phyloP scores from a whole-genome alignment of 306 rosid genomes.

The Benincasa hispida region DNA sequence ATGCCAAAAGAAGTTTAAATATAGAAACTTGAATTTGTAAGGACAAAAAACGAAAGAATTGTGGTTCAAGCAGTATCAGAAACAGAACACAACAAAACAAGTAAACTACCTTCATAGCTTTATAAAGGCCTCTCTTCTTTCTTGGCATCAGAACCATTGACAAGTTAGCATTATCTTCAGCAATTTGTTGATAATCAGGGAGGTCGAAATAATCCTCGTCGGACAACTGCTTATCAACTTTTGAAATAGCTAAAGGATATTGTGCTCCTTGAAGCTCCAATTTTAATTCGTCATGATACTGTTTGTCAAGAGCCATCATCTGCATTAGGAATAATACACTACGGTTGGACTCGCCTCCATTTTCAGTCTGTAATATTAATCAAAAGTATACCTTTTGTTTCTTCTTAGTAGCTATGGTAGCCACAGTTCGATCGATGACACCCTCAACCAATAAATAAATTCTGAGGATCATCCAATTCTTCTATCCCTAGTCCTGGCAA shows the following conservation, averaged over 20 bases:
- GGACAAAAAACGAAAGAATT: too few species aligned
- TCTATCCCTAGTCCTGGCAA: conserved; percentile 61
- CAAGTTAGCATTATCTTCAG: conserved; percentile 24
- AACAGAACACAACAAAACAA: background rate
- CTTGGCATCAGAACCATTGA: conserved; percentile 30
- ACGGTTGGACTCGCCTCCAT: too few species aligned
- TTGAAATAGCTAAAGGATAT: background rate
- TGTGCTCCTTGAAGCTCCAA: conserved; percentile 49
- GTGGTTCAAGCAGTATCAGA: background rate
- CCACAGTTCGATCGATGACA: conserved; percentile 61
- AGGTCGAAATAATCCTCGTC: conserved; percentile 25
- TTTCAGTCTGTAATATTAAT: background rate
- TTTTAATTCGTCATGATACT: conserved; percentile 63
- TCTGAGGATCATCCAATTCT: conserved; percentile 77
- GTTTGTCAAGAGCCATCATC: conserved; percentile 57
- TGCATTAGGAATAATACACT: conserved; percentile 17
- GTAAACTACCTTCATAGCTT: conserved; percentile 55
- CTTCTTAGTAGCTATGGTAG: conserved; percentile 58
- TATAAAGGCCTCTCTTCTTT: conserved; percentile 37
- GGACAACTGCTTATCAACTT: too few species aligned
- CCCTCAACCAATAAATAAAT: conserved; percentile 57
- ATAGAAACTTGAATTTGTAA: too few species aligned
- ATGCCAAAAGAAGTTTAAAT: too few species aligned
- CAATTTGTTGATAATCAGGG: conserved; percentile 21
- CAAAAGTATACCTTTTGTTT: conserved; percentile 43